phyloP scores from a whole-genome alignment of 106 monocot genomes.

The Phalaenopsis equestris region DNA sequence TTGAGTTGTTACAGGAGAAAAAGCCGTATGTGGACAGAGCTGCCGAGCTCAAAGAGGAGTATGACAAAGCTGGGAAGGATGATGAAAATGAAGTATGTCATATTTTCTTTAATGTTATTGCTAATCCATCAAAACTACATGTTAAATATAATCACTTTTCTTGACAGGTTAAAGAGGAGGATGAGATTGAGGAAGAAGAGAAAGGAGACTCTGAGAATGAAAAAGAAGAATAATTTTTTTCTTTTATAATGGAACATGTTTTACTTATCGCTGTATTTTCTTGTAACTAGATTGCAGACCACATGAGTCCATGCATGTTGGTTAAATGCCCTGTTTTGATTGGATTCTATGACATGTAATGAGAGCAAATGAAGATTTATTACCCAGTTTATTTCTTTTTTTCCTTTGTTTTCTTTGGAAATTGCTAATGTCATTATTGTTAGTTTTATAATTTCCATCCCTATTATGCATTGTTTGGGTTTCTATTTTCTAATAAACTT shows the following conservation, averaged over 20 bases:
- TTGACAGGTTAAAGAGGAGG: slow-evolving; percentile 2
- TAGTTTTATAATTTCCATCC: too few relatives aligned
- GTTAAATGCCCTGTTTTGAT: not conserved
- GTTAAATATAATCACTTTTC: not conserved
- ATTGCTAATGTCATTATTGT: too few relatives aligned
- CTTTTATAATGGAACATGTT: not conserved
- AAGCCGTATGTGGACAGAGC: slow-evolving; percentile 65
- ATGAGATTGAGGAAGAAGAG: slow-evolving; percentile 9
- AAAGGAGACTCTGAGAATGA: slow-evolving; percentile 11
- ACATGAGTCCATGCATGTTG: not conserved
- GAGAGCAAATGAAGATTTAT: not conserved
- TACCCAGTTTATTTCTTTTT: not conserved
- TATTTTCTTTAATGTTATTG: not conserved
- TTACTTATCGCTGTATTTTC: not conserved
- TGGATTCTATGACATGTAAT: not conserved
- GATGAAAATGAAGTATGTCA: slow-evolving; percentile 7
- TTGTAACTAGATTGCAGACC: not conserved
- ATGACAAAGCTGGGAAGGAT: slow-evolving; percentile 24
- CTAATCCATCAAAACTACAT: not conserved
- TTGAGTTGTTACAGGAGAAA: slow-evolving; percentile 45
- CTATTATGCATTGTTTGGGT: too few relatives aligned
- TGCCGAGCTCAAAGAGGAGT: slow-evolving; percentile 60
- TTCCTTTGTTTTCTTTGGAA: too few relatives aligned
- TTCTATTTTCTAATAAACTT: too few relatives aligned
- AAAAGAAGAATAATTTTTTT: not conserved